Evolutionary conservation across 768 basidiomycete genomes (phyloP).

Genomic region (Tylopilus felleus): DNA sequence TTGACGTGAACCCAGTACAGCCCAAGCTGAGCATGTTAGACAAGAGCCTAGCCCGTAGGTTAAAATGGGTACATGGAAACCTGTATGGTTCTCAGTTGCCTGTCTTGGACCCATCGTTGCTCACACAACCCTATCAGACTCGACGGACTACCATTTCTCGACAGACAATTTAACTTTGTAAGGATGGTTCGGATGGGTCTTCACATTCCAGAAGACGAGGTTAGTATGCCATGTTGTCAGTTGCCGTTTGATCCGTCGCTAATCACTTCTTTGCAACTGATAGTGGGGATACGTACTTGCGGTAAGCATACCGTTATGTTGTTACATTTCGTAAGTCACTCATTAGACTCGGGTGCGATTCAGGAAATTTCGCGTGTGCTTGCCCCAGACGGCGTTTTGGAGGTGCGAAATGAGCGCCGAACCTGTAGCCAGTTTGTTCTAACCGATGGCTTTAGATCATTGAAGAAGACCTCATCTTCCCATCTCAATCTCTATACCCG

Average conservation of each 20-base stretch:
- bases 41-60: constrained; percentile 43
- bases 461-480: constrained; percentile 74
- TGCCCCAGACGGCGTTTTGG: constrained; percentile 57
- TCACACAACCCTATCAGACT: constrained; percentile 41
- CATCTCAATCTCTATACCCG: constrained; percentile 33
- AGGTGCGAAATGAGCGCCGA: constrained; percentile 41
- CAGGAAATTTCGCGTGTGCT: constrained; percentile 70
- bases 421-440: not conserved
- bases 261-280: constrained; percentile 14
- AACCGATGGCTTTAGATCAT: constrained; percentile 46
- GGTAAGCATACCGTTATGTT: constrained; percentile 36
- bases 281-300: constrained; percentile 67
- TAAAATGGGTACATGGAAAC: constrained; percentile 68
- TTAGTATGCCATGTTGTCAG: constrained; percentile 21
- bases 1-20: constrained; percentile 55
- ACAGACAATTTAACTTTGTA: constrained; percentile 61
- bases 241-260: constrained; percentile 7
- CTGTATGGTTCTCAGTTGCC: constrained; percentile 41
- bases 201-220: constrained; percentile 72
- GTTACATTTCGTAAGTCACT: constrained; percentile 16
- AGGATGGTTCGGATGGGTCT: constrained; percentile 62
- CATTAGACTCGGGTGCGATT: constrained; percentile 5
- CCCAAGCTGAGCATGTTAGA: constrained; percentile 41
- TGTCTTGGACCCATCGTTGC: constrained; percentile 1
- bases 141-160: constrained; percentile 58